A percentile compares a stretch with the other conserved stretches of the same genome.
These are phyloP conservation scores for Candida palmyrensis DNA, from an alignment of 805 yeast species.

Conservation along the genomic window DNA sequence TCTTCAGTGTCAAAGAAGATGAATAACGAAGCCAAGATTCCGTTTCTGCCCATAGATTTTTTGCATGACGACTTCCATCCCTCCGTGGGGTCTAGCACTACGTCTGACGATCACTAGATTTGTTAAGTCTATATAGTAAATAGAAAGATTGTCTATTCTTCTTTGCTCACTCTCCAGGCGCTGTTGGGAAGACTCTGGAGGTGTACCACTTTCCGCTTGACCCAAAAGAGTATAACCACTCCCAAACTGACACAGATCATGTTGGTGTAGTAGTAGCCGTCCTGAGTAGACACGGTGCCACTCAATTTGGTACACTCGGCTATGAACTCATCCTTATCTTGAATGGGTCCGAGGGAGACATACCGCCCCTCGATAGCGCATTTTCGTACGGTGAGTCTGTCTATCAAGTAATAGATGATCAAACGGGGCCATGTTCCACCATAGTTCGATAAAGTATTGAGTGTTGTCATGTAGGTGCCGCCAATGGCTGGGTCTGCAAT, in stretches of 20 bases:
- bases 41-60: conserved; percentile 40
- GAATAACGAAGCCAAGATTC: conserved; percentile 29
- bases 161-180: conserved; percentile 59
- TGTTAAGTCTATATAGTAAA: neutral
- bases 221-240: conserved; percentile 58
- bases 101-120: neutral
- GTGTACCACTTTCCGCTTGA: conserved; percentile 53
- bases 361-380: conserved; percentile 38
- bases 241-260: conserved; percentile 68
- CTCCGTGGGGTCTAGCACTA: conserved; percentile 7
- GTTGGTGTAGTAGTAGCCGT: conserved; percentile 85
- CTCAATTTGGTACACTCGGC: conserved; percentile 46
- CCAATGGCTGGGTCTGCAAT: conserved; percentile 96
- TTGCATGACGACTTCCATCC: conserved; percentile 25
- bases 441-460: conserved; percentile 85
- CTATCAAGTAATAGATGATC: conserved; percentile 76
- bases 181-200: conserved; percentile 69
- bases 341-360: neutral
- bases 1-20: conserved; percentile 32
- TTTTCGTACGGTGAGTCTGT: conserved; percentile 61
- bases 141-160: neutral
- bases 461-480: conserved; percentile 96
- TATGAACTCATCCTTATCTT: conserved; percentile 32
- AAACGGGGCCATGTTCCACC: conserved; percentile 98
- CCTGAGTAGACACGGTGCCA: conserved; percentile 57